These are phyloP conservation scores for Tetradesmus lagerheimii DNA, from an alignment of 139 green algal species.

Conservation along the genomic window DNA sequence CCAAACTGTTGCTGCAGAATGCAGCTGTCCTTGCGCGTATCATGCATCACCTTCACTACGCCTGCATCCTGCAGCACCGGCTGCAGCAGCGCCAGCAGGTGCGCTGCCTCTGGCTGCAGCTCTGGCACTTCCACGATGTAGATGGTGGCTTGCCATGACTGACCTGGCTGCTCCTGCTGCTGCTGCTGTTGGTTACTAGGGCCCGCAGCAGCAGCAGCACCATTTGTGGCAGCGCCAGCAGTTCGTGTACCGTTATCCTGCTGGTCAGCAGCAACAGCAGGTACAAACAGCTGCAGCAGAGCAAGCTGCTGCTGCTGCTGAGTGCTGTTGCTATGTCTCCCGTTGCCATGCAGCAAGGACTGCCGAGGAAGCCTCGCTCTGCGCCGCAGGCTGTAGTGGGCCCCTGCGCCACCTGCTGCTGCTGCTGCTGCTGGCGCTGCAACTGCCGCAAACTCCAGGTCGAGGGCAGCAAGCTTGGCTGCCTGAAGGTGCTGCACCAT, in stretches of 20 bases:
- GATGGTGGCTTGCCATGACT: neutral
- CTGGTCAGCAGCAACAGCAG: too few relatives aligned
- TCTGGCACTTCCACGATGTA: neutral
- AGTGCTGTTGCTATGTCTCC: too few relatives aligned
- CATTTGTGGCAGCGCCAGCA: too few relatives aligned
- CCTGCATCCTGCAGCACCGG: neutral
- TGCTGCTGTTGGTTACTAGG: neutral
- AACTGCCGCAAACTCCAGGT: neutral
- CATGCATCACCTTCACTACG: slow-evolving; percentile 17
- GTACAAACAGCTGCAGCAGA: too few relatives aligned
- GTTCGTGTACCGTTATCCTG: too few relatives aligned
- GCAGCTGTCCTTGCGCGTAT: slow-evolving; percentile 23
- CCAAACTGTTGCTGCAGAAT: slow-evolving; percentile 33
- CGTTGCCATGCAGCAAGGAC: too few relatives aligned
- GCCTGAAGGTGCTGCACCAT: neutral
- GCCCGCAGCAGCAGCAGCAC: neutral
- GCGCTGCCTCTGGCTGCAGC: neutral
- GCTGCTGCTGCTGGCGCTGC: neutral
- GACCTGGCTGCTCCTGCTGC: slow-evolving; percentile 1
- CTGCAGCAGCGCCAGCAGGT: neutral
- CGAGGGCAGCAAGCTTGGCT: neutral
- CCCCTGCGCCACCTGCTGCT: neutral
- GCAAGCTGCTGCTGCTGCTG: neutral
- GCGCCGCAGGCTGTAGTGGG: too few relatives aligned
- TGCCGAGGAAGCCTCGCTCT: too few relatives aligned